Evolutionary conservation across 805 yeast species (phyloP), one percentile per base, ranked within the genome.

Genomic region (Yueomyces sp.): DNA sequence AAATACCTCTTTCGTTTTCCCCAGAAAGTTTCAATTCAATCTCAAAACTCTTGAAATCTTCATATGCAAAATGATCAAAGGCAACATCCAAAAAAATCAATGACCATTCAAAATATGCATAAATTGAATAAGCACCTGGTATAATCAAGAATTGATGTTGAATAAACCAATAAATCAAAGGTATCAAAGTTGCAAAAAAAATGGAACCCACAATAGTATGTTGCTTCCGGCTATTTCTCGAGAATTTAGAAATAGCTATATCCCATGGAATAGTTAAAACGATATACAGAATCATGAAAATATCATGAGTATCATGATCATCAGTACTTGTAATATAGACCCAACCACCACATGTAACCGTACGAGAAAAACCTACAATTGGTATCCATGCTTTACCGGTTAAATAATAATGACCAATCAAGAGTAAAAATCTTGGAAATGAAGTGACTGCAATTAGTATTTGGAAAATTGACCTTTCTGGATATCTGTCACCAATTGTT

Each of bases 281-380:
- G 46, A 92, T 82, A 64, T 92, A 92, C 29, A 81, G 60, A 47
- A 92, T 86, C 98, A 92, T 92, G 60, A 90, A 90, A 38, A 92
- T 77, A 57, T 92, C 97, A 60, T 92, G 98, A 67, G 81, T 79
- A 63, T 90, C 95, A 54, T 90, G 97, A 60, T 92, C 96, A 62
- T 92, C 98, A 1, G 96, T 86, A 5, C 95, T 84, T 2, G 98
- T 92, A 49, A 92, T 83, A 59, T 92, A 92, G 5, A 94, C 95
- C 96, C 97, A 92, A 9, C 97, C 97, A 57, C 98, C 98, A 57
- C 97, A 92, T 2, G 95, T 81, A 44, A 92, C 74, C 0, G 98
- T 92, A 63, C 98, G 77, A n/a, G 84, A 43, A 2, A 84, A 47
- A n/a, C 98, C 98, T 4, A 76, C 56, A 2, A 74, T 40, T 11